These are phyloP conservation scores for Boletus speciosus DNA, from an alignment of 768 basidiomycete species.

Conservation along the genomic window DNA sequence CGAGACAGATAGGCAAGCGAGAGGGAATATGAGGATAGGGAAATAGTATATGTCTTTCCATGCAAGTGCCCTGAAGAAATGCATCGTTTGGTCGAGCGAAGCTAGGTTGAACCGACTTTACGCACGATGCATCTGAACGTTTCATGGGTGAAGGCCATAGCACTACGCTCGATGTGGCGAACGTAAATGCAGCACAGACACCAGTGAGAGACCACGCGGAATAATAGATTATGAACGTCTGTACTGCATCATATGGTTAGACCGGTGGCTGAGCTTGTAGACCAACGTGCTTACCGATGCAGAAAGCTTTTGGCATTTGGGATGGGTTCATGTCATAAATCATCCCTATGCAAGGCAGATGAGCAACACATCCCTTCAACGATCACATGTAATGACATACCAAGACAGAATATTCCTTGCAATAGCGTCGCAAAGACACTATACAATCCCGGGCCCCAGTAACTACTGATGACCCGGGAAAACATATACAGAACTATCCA, in stretches of 20 bases:
- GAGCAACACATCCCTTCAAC: background rate
- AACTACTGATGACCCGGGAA: constrained; percentile 38
- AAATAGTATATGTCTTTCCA: constrained; percentile 48
- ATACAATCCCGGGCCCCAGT: constrained; percentile 51
- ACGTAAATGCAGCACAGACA: constrained; percentile 40
- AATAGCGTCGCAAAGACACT: constrained; percentile 48
- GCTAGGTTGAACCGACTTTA: background rate
- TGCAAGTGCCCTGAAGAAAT: constrained; percentile 37
- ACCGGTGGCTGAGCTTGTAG: constrained; percentile 2
- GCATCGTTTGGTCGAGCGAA: background rate
- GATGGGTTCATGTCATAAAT: constrained; percentile 61
- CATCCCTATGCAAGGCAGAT: constrained; percentile 42
- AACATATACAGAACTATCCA: constrained; percentile 48
- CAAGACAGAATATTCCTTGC: constrained; percentile 58
- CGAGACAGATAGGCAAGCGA: constrained; percentile 42
- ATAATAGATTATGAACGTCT: constrained; percentile 36
- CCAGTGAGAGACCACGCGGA: constrained; percentile 45
- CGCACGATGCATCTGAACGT: constrained; percentile 22
- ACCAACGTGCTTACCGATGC: constrained; percentile 40
- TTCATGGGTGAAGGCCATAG: constrained; percentile 33
- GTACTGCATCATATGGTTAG: constrained; percentile 14
- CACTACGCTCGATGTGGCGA: constrained; percentile 47
- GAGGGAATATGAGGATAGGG: constrained; percentile 47
- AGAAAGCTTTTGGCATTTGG: constrained; percentile 56
- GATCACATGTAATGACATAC: constrained; percentile 32